Evolutionary conservation across 2,329 filamentous ascomycete species (phyloP).

Genomic region (Dendryphion nanum): DNA sequence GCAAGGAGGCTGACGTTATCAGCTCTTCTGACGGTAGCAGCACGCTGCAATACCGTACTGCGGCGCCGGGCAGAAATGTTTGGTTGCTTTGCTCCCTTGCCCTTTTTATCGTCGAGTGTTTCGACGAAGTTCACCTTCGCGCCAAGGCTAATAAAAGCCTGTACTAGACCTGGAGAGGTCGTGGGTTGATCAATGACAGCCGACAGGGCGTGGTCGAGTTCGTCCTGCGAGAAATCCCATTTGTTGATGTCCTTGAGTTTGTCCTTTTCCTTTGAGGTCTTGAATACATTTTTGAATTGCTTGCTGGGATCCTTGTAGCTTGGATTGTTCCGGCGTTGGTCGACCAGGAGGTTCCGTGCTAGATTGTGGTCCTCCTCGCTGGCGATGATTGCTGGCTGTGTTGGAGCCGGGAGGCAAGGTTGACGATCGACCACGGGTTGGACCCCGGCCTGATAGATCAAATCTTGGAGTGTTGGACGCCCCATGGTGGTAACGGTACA

Average conservation of each 20-base stretch:
- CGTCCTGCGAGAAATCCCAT: conserved; percentile 35
- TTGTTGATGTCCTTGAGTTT: conserved; percentile 24
- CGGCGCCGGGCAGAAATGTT: conserved; percentile 24
- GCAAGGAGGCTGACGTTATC: conserved; percentile 33
- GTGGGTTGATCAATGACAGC: conserved; percentile 29
- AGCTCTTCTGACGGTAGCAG: conserved; percentile 27
- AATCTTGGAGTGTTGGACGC: conserved; percentile 26
- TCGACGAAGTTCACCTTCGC: conserved; percentile 35
- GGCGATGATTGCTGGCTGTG: conserved; percentile 24
- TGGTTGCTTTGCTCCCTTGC: conserved; percentile 16
- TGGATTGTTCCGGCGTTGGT: conserved; percentile 27
- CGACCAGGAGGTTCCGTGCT: conserved; percentile 30
- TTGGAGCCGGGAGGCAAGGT: conserved; percentile 30
- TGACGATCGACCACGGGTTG: conserved; percentile 23
- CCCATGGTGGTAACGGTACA: too few species aligned
- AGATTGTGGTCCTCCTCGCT: conserved; percentile 32
- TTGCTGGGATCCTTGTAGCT: conserved; percentile 28
- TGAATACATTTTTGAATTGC: conserved; percentile 35
- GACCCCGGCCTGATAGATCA: conserved; percentile 29
- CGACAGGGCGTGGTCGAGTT: conserved; percentile 35
- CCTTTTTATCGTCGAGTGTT: conserved; percentile 16
- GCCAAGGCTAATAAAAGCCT: conserved; percentile 33
- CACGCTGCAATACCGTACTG: conserved; percentile 37
- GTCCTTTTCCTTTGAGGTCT: conserved; percentile 35
- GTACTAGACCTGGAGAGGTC: conserved; percentile 29